Conservation (phyloP, 306 rosid species). For the Vigna trinervia region DNA sequence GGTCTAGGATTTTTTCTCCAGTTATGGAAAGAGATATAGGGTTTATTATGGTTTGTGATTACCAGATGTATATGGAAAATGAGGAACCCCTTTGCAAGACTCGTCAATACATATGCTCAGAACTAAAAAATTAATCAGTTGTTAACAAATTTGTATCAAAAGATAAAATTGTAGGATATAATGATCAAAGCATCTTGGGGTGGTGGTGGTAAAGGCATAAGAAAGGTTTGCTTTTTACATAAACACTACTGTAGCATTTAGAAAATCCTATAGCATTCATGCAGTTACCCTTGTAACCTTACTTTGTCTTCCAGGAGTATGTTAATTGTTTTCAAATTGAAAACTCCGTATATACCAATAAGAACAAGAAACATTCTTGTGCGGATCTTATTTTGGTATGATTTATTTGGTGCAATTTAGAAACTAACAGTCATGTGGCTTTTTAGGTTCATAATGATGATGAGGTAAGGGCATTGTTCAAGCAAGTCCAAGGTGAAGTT, state of each 20-base stretch:
- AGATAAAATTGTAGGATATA: slow-evolving; percentile 76
- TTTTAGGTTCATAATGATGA: slow-evolving; percentile 96
- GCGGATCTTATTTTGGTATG: slow-evolving; percentile 34
- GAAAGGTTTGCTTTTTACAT: slow-evolving; percentile 80
- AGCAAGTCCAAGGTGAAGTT: slow-evolving; percentile 99
- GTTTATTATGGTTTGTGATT: too few species aligned
- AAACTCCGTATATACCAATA: slow-evolving; percentile 22
- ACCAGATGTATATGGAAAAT: too few species aligned
- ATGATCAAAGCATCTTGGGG: slow-evolving; percentile 99
- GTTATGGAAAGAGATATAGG: too few species aligned
- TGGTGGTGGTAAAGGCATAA: slow-evolving; percentile 99
- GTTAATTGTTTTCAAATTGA: slow-evolving; percentile 20
- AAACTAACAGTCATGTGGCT: slow-evolving; percentile 42
- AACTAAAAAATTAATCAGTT: too few species aligned
- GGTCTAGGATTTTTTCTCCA: too few species aligned
- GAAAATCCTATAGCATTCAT: slow-evolving; percentile 11
- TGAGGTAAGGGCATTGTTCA: slow-evolving; percentile 96
- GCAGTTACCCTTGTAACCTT: slow-evolving; percentile 22
- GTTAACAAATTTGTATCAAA: too few species aligned
- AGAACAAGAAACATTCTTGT: slow-evolving; percentile 19
- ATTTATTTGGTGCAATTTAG: slow-evolving; percentile 19
- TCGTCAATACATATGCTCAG: too few species aligned
- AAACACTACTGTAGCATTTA: slow-evolving; percentile 17
- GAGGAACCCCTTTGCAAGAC: too few species aligned
- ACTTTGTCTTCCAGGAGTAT: slow-evolving; percentile 26